Evolutionary conservation across 176 grass and related monocot genomes (phyloP).

Genomic region (Paspalum notatum): DNA sequence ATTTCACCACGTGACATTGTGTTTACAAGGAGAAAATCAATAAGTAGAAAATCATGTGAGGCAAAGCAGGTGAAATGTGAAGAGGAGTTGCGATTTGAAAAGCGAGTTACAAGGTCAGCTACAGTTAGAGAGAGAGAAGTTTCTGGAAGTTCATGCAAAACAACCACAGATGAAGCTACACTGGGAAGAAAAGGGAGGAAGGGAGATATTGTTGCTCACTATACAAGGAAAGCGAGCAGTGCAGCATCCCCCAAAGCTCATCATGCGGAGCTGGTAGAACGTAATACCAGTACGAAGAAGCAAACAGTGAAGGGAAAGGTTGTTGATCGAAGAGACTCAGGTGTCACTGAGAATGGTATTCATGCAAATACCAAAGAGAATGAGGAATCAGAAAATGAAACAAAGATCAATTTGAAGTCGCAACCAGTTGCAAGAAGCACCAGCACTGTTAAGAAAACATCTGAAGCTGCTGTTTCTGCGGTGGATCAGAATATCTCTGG

Average conservation of each 20-base stretch:
- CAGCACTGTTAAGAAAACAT: conserved; percentile 37
- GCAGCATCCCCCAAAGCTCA: conserved; percentile 22
- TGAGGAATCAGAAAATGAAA: conserved; percentile 31
- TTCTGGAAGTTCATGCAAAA: conserved; percentile 37
- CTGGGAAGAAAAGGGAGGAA: conserved; percentile 43
- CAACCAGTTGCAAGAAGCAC: conserved; percentile 18
- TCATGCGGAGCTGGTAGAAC: conserved; percentile 26
- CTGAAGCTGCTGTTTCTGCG: conserved; percentile 28
- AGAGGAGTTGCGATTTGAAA: conserved; percentile 56
- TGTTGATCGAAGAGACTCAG: conserved; percentile 33
- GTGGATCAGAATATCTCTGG: conserved; percentile 47
- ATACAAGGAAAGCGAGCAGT: conserved; percentile 48
- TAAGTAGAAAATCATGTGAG: conserved; percentile 40
- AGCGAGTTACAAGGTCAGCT: conserved; percentile 81
- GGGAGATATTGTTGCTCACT: conserved; percentile 40
- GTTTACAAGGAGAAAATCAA: conserved; percentile 54
- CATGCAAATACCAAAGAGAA: conserved; percentile 25
- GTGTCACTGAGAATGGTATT: not conserved
- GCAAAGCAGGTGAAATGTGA: conserved; percentile 33
- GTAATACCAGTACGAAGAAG: conserved; percentile 30
- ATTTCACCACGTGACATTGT: conserved; percentile 45
- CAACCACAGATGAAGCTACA: conserved; percentile 18
- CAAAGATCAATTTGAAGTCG: conserved; percentile 24
- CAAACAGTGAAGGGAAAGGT: conserved; percentile 28
- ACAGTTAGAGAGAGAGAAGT: conserved; percentile 55